Evolutionary conservation across 805 yeast species (phyloP).

Genomic region (Zygoascus tannicola): DNA sequence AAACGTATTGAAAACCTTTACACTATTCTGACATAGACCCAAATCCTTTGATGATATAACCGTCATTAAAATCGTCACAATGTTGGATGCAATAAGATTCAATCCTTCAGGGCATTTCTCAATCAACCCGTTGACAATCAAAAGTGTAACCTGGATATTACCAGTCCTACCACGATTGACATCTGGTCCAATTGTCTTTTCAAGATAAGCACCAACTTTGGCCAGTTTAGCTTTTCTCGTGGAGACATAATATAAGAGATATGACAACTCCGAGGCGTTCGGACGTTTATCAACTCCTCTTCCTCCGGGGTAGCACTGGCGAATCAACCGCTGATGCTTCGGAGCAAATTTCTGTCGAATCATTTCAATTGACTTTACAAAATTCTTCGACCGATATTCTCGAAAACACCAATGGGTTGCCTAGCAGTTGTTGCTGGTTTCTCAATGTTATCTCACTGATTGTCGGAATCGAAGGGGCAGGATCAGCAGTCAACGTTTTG

Average conservation of each 20-base stretch:
- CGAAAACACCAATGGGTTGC: no score
- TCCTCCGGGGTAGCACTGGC: conserved; percentile 91
- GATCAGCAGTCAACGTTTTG: no score
- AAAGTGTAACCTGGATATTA: conserved; percentile 73
- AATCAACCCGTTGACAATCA: conserved; percentile 58
- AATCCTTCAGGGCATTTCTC: conserved; percentile 73
- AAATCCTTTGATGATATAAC: conserved; percentile 52
- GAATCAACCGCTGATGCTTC: conserved; percentile 81
- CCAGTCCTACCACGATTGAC: conserved; percentile 57
- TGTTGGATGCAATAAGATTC: conserved; percentile 67
- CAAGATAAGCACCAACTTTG: conserved; percentile 67
- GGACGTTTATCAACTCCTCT: conserved; percentile 81
- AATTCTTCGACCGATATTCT: no score
- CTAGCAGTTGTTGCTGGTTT: no score
- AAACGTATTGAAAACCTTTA: conserved; percentile 28
- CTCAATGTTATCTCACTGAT: no score
- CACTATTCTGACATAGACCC: conserved; percentile 40
- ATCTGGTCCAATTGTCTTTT: conserved; percentile 53
- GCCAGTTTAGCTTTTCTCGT: conserved; percentile 82
- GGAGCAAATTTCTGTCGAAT: conserved; percentile 31
- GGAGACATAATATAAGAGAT: conserved; percentile 80
- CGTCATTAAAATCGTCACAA: conserved; percentile 47
- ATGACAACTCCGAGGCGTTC: conserved; percentile 83
- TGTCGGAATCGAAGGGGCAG: no score
- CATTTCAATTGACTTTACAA: conserved; percentile 3